A percentile compares a stretch with the other conserved stretches of the same genome.
Conservation (phyloP, 805 yeast species). For the Nakazawaea ernobii region DNA sequence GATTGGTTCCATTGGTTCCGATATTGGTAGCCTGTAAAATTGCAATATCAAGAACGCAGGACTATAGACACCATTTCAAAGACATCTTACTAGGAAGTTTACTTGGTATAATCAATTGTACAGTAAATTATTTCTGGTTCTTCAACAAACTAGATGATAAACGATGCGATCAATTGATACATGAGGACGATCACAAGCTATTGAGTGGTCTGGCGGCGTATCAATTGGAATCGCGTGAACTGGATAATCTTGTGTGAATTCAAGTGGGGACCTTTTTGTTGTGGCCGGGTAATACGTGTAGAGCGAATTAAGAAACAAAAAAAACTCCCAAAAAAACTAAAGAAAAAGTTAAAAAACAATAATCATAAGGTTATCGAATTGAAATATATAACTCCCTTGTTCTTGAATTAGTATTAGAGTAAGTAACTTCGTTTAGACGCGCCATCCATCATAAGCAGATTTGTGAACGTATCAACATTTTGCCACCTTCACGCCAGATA, state of each 20-base stretch:
- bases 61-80: slow-evolving; percentile 84
- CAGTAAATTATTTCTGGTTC: slow-evolving; percentile 20
- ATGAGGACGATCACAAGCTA: slow-evolving; percentile 4
- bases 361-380: too few relatives aligned
- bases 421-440: too few relatives aligned
- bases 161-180: background rate
- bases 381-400: too few relatives aligned
- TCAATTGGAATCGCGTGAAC: background rate
- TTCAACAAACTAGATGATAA: slow-evolving; percentile 6
- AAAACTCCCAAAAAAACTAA: too few relatives aligned
- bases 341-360: too few relatives aligned
- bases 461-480: too few relatives aligned
- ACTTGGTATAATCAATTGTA: slow-evolving; percentile 54
- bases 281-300: background rate
- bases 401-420: too few relatives aligned
- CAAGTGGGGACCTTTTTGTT: background rate
- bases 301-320: too few relatives aligned
- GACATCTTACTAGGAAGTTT: slow-evolving; percentile 71
- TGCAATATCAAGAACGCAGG: slow-evolving; percentile 79
- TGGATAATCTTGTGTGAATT: background rate
- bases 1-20: slow-evolving; percentile 33
- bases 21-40: slow-evolving; percentile 60
- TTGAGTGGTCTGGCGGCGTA: background rate
- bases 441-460: too few relatives aligned
- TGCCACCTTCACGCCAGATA: too few relatives aligned